A percentile compares a stretch with the other conserved stretches of the same genome.
Conservation (phyloP, 2,329 filamentous ascomycete genomes). For the Apiospora kogelbergensis region DNA sequence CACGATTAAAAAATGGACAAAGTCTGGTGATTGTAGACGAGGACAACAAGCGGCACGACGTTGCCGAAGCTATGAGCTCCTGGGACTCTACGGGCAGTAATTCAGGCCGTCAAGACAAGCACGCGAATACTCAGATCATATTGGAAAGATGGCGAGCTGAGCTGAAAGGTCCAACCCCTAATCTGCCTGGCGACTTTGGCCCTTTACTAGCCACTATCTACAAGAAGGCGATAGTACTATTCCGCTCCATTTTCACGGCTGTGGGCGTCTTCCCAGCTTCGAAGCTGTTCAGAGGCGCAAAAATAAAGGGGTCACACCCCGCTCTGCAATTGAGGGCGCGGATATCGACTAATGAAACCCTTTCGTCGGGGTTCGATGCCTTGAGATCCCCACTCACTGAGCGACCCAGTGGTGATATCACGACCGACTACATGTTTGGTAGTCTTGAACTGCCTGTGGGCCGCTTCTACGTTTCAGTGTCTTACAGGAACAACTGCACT, state of each 20-base stretch:
- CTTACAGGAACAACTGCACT: conserved; percentile 84
- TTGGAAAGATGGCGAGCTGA: conserved; percentile 91
- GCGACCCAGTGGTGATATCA: conserved; percentile 55
- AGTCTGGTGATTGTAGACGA: conserved; percentile 87
- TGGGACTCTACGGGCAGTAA: conserved; percentile 54
- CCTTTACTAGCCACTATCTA: conserved; percentile 80
- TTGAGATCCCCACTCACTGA: conserved; percentile 71
- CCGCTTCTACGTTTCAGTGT: conserved; percentile 76
- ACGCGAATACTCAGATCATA: conserved; percentile 68
- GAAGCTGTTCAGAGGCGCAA: conserved; percentile 74
- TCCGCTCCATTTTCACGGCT: conserved; percentile 82
- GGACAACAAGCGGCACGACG: conserved; percentile 89
- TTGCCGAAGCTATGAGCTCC: conserved; percentile 75
- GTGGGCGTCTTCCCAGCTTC: conserved; percentile 82
- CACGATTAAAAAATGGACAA: conserved; percentile 77
- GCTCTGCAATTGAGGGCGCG: conserved; percentile 77
- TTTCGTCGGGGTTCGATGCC: conserved; percentile 61
- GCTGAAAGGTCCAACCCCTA: conserved; percentile 61
- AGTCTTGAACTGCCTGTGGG: conserved; percentile 86
- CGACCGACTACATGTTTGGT: conserved; percentile 77
- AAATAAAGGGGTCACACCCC: conserved; percentile 68
- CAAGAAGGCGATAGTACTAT: conserved; percentile 95
- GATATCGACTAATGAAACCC: conserved; percentile 60
- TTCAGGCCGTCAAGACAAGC: conserved; percentile 37
- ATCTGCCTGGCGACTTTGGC: conserved; percentile 56